A percentile compares a stretch with the other conserved stretches of the same genome.
phyloP scores from a whole-genome alignment of 2,329 filamentous ascomycete genomes.

The Didymella keratinophila region DNA sequence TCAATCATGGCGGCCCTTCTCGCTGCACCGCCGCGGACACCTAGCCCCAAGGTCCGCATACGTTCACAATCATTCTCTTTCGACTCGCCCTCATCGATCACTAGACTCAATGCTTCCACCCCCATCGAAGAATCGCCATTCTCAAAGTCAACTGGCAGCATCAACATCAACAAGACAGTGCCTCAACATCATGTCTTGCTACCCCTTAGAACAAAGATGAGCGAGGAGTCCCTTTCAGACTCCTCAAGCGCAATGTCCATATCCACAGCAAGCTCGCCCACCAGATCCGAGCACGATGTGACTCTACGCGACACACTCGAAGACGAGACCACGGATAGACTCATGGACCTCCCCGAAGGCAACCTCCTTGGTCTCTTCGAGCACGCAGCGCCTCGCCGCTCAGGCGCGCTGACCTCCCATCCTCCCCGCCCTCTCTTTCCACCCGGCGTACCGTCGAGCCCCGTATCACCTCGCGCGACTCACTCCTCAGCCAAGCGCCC shows the following conservation, averaged over 20 bases:
- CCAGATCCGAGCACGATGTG: constrained; percentile 24
- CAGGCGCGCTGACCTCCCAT: constrained; percentile 10
- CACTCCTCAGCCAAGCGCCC: constrained; percentile 4
- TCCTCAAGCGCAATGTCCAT: constrained; percentile 28
- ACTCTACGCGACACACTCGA: constrained; percentile 4
- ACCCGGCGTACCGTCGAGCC: neutral
- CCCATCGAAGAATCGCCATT: constrained; percentile 46
- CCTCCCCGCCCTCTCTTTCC: neutral
- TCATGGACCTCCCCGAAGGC: constrained; percentile 3
- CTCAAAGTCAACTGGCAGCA: constrained; percentile 47
- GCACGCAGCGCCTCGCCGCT: neutral
- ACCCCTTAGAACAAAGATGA: constrained; percentile 43
- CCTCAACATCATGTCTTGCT: constrained; percentile 36
- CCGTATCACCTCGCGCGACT: neutral
- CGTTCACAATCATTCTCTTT: constrained; percentile 44
- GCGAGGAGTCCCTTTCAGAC: constrained; percentile 42
- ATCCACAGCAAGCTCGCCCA: constrained; percentile 38
- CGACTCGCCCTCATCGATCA: constrained; percentile 46
- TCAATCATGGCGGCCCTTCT: constrained; percentile 34
- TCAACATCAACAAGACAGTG: constrained; percentile 23
- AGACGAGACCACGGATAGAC: constrained; percentile 8
- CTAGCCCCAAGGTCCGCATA: constrained; percentile 48
- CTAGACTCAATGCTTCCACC: constrained; percentile 38
- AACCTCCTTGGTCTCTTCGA: constrained; percentile 16
- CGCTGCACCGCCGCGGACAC: constrained; percentile 41